Percentiles rank a stretch among this genome's conserved stretches.
These are phyloP conservation scores for Suhomyces ambrosiae DNA, from an alignment of 1,139 yeast species.

Conservation along the genomic window DNA sequence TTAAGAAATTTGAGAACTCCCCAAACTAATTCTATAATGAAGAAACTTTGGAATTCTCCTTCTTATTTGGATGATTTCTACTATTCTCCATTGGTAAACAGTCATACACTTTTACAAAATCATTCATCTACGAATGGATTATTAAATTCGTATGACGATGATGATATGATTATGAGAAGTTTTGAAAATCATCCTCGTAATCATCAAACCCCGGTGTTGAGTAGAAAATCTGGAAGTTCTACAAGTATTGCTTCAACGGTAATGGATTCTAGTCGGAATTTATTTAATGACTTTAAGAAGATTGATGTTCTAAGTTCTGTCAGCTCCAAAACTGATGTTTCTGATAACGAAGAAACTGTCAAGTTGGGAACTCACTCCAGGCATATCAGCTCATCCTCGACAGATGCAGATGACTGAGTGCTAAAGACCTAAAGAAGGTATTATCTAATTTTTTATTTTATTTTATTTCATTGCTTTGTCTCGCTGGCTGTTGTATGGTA, in stretches of 20 bases:
- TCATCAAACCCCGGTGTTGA: constrained; percentile 19
- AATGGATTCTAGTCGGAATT: constrained; percentile 21
- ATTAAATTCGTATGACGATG: constrained; percentile 52
- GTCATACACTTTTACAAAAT: constrained; percentile 21
- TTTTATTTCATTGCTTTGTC: constrained; percentile 8
- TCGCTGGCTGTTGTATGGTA: constrained; percentile 7
- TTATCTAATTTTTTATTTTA: constrained; percentile 2
- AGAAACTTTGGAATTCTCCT: constrained; percentile 64
- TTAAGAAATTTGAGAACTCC: constrained; percentile 44
- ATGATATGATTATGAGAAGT: constrained; percentile 54
- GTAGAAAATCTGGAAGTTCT: constrained; percentile 10
- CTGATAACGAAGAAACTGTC: constrained; percentile 5
- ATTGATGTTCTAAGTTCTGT: constrained; percentile 14
- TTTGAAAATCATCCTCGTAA: constrained; percentile 36
- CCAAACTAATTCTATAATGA: constrained; percentile 46
- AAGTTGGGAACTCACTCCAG: constrained; percentile 2
- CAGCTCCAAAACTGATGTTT: constrained; percentile 10
- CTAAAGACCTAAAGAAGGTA: not conserved
- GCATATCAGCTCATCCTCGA: constrained; percentile 6
- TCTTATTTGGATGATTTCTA: constrained; percentile 68
- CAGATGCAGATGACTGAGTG: constrained; percentile 12
- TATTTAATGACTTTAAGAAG: constrained; percentile 25
- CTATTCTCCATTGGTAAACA: constrained; percentile 53
- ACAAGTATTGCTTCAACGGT: constrained; percentile 10
- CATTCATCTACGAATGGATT: constrained; percentile 12